Percentiles rank a stretch among this genome's conserved stretches.
Evolutionary conservation across 2,329 filamentous ascomycete species (phyloP).

Genomic region (Fusarium papillatum): DNA sequence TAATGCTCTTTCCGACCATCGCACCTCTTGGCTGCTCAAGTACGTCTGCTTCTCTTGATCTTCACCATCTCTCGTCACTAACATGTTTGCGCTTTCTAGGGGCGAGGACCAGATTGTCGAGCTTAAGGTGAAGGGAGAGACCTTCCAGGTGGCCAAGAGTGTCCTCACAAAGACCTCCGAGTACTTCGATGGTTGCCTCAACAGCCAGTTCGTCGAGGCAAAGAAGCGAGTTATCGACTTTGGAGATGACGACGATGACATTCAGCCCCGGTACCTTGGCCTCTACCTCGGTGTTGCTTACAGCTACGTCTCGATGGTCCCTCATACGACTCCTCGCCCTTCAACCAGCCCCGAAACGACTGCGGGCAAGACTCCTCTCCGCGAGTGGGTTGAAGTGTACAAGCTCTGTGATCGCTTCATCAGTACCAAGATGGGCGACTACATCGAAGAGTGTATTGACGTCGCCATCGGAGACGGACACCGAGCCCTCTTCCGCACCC

Average conservation of each 20-base stretch:
- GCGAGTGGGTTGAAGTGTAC: constrained; percentile 52
- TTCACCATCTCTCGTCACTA: background rate
- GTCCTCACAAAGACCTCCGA: constrained; percentile 49
- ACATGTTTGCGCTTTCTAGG: constrained; percentile 29
- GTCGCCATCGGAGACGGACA: constrained; percentile 49
- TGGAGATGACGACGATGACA: constrained; percentile 45
- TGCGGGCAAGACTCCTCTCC: constrained; percentile 43
- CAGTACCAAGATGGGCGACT: constrained; percentile 45
- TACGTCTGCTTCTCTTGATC: constrained; percentile 34
- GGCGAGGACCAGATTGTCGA: constrained; percentile 48
- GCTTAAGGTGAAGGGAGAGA: constrained; percentile 46
- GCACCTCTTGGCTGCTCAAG: constrained; percentile 52
- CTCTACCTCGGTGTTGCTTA: constrained; percentile 52
- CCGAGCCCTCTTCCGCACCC: constrained; percentile 47
- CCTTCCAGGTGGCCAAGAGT: constrained; percentile 46
- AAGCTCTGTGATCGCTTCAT: constrained; percentile 54
- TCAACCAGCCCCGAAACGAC: constrained; percentile 43
- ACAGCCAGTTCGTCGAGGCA: constrained; percentile 45
- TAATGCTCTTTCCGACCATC: constrained; percentile 46
- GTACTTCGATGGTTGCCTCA: constrained; percentile 49
- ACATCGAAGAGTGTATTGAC: constrained; percentile 47
- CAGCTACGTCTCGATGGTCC: constrained; percentile 50
- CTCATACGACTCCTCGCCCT: constrained; percentile 42
- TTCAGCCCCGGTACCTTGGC: constrained; percentile 50
- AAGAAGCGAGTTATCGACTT: constrained; percentile 45